Conservation (phyloP, 1,284 basidiomycete species). For the Boletus smithii region DNA sequence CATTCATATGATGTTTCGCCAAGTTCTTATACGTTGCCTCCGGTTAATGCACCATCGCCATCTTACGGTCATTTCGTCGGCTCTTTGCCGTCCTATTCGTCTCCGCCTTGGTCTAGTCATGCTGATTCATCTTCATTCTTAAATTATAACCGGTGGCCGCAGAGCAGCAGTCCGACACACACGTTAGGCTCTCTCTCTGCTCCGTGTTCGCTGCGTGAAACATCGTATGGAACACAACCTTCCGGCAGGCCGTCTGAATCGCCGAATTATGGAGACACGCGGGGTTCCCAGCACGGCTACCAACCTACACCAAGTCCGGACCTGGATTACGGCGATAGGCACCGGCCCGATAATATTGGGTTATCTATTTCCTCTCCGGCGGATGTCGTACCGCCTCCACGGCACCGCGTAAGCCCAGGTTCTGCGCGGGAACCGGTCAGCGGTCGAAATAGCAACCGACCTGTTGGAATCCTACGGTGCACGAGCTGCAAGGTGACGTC, state of each 20-base stretch:
- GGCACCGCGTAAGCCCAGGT: conserved; percentile 51
- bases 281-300: conserved; percentile 31
- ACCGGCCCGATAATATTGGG: conserved; percentile 29
- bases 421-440: conserved; percentile 29
- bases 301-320: conserved; percentile 43
- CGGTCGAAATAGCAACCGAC: conserved; percentile 53
- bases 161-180: conserved; percentile 37
- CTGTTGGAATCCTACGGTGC: conserved; percentile 72
- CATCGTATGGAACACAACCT: conserved; percentile 27
- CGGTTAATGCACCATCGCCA: conserved; percentile 29
- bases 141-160: conserved; percentile 41
- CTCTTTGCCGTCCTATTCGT: conserved; percentile 41
- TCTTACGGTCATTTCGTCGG: conserved; percentile 27
- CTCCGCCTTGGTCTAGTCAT: conserved; percentile 47
- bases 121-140: conserved; percentile 37
- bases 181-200: conserved; percentile 29
- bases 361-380: conserved; percentile 23
- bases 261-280: conserved; percentile 28
- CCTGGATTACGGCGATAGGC: conserved; percentile 39
- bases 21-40: conserved; percentile 33
- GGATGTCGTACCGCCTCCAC: conserved; percentile 62
- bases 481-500: conserved; percentile 80
- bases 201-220: conserved; percentile 31
- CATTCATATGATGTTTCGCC: conserved; percentile 32
- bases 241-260: conserved; percentile 24